Base-by-base conservation (phyloP, 129 eudicot species). In the Flaveria sonorensis region DNA sequence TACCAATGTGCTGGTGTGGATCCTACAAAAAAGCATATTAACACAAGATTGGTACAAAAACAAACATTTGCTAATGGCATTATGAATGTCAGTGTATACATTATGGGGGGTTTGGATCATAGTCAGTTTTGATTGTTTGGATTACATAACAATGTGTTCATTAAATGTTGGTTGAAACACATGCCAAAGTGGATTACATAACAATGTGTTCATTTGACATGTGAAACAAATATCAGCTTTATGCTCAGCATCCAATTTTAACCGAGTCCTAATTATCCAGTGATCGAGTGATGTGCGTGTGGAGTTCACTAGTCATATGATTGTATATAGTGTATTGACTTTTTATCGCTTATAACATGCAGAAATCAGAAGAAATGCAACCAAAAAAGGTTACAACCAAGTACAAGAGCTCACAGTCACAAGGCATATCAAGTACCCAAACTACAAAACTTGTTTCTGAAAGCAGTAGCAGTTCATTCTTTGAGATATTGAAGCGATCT, bases 401-500 rank as follows among this genome's bases (percentile, higher is more conserved):
- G 77, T 87, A 80, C 79, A 82, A 79, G 53, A 61, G 82, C 77
- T 88, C 98, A 36, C 92, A 90, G 71, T 88, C 92, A 56, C 90
- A 88, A 83, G 74, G 81, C 59, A 88, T 71, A 82, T 68, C 78
- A 61, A 77, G 80, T 53, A 68, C 76, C 32, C 89, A 79, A 81
- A 73, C 57, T 24, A 48, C 81, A 73, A 77, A 78, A 28, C 16
- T 59, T 77, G 79, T 66, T 81, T 24, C 66, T 18, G 91, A 84
- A 77, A 67, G 61, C 51, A 67, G 76, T 39, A 63, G 81, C 21
- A 81, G 84, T 63, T 88, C 96, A 14, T 73, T 93, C 21, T 83
- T 93, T 23, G 98, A 93, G 65, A 74, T 90, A 59, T 71, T 93
- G 82, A 93, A 87, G 89, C 73, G 80, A 46, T 81, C 93, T 10